phyloP scores from a whole-genome alignment of 2,329 filamentous ascomycete genomes.

The Diaporthe helianthi region DNA sequence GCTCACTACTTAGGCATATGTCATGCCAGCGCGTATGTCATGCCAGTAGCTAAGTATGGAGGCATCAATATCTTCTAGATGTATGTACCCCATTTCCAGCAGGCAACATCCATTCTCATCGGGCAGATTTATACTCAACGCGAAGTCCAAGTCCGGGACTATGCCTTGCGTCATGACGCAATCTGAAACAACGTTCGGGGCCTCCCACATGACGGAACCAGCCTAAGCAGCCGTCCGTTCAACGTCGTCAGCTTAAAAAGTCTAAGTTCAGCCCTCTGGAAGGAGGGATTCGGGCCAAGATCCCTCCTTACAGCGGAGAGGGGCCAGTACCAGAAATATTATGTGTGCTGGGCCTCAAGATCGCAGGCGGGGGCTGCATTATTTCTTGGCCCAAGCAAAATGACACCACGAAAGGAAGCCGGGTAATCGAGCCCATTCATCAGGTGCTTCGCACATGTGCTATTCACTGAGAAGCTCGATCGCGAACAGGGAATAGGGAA shows the following conservation, averaged over 20 bases:
- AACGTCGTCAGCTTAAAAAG: neutral
- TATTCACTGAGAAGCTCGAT: neutral
- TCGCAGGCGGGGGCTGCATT: neutral
- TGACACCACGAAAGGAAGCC: constrained; percentile 24
- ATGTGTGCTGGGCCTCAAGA: constrained; percentile 6
- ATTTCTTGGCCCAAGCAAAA: neutral
- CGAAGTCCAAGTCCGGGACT: neutral
- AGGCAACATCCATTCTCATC: neutral
- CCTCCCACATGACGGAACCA: constrained; percentile 15
- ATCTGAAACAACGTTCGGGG: constrained; percentile 15
- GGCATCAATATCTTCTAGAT: neutral
- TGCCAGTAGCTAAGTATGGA: neutral
- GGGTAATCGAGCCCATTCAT: constrained; percentile 2
- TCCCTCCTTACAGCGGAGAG: neutral
- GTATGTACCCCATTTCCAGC: neutral
- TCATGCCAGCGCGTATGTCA: neutral
- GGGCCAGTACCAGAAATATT: neutral
- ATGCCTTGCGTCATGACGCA: constrained; percentile 13
- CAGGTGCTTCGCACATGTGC: neutral
- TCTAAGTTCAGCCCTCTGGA: neutral
- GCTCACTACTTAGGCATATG: too few species aligned
- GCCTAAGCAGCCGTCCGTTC: neutral
- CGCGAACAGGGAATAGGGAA: neutral
- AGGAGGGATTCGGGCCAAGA: neutral
- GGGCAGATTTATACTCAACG: neutral